phyloP scores from a whole-genome alignment of 2,329 filamentous ascomycete species.

The Phialophora tarda region DNA sequence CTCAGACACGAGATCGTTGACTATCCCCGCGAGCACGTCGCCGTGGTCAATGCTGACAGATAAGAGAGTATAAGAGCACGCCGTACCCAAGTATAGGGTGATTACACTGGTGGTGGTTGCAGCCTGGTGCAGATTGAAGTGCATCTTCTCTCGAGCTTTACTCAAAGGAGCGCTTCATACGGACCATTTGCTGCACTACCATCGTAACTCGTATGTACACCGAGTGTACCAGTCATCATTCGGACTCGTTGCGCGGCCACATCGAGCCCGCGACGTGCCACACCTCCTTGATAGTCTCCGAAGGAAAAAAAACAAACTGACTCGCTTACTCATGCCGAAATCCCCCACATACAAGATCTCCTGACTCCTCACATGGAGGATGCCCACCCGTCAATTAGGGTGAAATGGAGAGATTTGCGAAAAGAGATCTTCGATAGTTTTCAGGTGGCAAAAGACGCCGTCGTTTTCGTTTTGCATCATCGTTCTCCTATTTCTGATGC shows the following conservation, averaged over 20 bases:
- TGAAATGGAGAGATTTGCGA: not conserved
- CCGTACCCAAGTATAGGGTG: conserved; percentile 3
- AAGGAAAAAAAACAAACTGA: too few relatives aligned
- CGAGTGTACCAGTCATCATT: conserved; percentile 4
- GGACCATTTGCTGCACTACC: not conserved
- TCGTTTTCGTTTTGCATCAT: not conserved
- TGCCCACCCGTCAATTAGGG: not conserved
- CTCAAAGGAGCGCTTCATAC: not conserved
- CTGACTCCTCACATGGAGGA: not conserved
- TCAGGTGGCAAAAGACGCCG: not conserved
- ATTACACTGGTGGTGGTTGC: conserved; percentile 2
- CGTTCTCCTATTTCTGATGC: not conserved
- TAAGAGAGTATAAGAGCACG: conserved; percentile 3
- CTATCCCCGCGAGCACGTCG: not conserved
- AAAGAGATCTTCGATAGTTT: not conserved
- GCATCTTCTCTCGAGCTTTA: not conserved
- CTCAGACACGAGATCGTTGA: not conserved
- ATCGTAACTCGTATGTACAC: not conserved
- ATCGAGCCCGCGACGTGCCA: not conserved
- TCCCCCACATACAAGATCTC: not conserved
- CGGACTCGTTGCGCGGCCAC: conserved; percentile 12
- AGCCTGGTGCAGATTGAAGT: not conserved
- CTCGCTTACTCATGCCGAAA: not conserved
- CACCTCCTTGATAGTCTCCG: not conserved
- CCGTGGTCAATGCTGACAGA: not conserved